These are phyloP conservation scores for Paecilomyces dactylethromorphus DNA, from an alignment of 2,329 filamentous ascomycete species.

Conservation along the genomic window DNA sequence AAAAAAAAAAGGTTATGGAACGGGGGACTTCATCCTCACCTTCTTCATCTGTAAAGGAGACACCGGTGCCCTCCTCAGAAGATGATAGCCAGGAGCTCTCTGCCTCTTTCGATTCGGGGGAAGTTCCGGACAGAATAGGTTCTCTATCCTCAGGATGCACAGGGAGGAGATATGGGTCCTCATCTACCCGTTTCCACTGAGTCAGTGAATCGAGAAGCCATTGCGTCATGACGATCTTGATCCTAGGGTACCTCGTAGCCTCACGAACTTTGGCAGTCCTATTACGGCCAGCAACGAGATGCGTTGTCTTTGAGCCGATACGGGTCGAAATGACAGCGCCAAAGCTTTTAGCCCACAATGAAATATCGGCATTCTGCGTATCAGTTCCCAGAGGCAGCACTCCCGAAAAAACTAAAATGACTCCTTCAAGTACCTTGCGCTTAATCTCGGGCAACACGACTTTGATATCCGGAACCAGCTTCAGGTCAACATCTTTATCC, in stretches of 20 bases:
- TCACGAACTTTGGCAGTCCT: slow-evolving; percentile 88
- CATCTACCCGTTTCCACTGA: slow-evolving; percentile 74
- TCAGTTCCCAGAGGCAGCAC: slow-evolving; percentile 78
- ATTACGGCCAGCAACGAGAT: slow-evolving; percentile 50
- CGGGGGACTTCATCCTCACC: slow-evolving; percentile 15
- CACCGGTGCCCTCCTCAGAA: slow-evolving; percentile 43
- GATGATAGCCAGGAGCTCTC: slow-evolving; percentile 40
- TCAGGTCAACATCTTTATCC: slow-evolving; percentile 44
- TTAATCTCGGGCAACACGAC: slow-evolving; percentile 80
- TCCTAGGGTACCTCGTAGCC: slow-evolving; percentile 68
- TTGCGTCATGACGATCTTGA: slow-evolving; percentile 86
- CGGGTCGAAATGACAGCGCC: slow-evolving; percentile 57
- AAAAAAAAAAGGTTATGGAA: slow-evolving; percentile 23
- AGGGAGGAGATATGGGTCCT: slow-evolving; percentile 71
- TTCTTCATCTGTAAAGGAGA: slow-evolving; percentile 41
- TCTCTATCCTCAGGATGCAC: slow-evolving; percentile 62
- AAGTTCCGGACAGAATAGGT: slow-evolving; percentile 23
- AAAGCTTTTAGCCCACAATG: slow-evolving; percentile 78
- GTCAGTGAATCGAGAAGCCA: slow-evolving; percentile 84
- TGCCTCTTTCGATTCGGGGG: slow-evolving; percentile 35
- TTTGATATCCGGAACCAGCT: slow-evolving; percentile 75
- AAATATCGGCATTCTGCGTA: slow-evolving; percentile 76
- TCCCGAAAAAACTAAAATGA: slow-evolving; percentile 81
- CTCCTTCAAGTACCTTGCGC: slow-evolving; percentile 63
- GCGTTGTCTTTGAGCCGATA: slow-evolving; percentile 42